These are phyloP conservation scores for Pittosporum tobira DNA, from an alignment of 129 eudicot genomes.

Conservation along the genomic window DNA sequence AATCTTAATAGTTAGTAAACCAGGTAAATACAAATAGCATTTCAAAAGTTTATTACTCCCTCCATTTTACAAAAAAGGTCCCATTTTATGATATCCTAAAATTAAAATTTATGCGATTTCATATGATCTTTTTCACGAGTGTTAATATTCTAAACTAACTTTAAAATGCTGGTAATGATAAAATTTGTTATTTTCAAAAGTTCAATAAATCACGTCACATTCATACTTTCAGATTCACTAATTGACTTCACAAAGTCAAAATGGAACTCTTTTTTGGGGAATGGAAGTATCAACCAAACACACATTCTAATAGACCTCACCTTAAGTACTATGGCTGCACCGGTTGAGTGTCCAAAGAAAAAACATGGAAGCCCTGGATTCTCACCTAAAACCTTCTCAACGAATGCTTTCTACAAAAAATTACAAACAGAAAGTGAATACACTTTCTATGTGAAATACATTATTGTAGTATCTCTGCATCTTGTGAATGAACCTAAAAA, in stretches of 20 bases:
- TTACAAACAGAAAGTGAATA: neutral
- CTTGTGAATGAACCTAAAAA: neutral
- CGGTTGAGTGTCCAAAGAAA: constrained; percentile 93
- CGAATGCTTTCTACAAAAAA: constrained; percentile 52
- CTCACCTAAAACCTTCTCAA: constrained; percentile 53
- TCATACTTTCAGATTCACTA: too few species aligned
- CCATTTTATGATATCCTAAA: too few species aligned
- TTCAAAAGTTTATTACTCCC: neutral
- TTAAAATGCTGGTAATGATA: too few species aligned
- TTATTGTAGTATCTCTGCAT: neutral
- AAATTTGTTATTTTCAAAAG: too few species aligned
- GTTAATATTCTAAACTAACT: too few species aligned
- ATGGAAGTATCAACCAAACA: neutral
- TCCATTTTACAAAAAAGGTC: too few species aligned
- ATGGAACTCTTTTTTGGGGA: too few species aligned
- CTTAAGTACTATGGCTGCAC: constrained; percentile 83
- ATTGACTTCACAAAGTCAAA: too few species aligned
- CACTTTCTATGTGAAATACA: neutral
- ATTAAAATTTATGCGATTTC: too few species aligned
- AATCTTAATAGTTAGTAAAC: neutral
- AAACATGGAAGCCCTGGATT: constrained; percentile 70
- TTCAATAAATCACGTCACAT: too few species aligned
- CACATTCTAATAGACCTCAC: constrained; percentile 23
- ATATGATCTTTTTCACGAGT: too few species aligned
- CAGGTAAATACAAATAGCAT: too few species aligned